Percentiles rank a stretch among this genome's conserved stretches.
Evolutionary conservation across 345 rosid genomes (phyloP).

Genomic region (Raphanus sativus): DNA sequence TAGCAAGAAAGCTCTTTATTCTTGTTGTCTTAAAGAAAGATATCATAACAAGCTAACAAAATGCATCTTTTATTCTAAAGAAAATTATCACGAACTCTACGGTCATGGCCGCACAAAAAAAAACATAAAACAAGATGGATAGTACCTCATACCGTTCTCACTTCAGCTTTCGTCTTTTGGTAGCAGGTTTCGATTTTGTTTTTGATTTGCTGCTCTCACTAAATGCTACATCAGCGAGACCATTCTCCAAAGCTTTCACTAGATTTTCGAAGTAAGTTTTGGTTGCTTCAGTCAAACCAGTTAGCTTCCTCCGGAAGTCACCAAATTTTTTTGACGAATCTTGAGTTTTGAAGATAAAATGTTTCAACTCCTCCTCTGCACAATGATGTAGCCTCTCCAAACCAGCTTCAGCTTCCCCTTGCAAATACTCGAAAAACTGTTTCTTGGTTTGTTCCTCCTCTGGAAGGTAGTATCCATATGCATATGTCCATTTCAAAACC

Average conservation of each 20-base stretch:
- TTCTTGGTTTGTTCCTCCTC: not conserved
- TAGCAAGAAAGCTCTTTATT: slow-evolving; percentile 20
- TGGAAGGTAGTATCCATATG: not conserved
- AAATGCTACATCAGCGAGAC: not conserved
- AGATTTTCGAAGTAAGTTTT: not conserved
- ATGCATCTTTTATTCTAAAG: not conserved
- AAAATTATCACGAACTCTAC: no score
- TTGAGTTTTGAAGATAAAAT: not conserved
- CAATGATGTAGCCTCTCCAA: not conserved
- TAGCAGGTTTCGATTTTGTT: not conserved
- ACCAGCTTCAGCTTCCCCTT: not conserved
- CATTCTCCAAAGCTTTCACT: not conserved
- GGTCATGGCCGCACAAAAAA: no score
- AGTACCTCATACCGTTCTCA: not conserved
- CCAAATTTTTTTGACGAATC: not conserved
- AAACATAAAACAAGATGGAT: not conserved
- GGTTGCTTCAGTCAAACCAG: not conserved
- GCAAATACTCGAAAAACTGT: not conserved
- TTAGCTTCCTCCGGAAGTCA: not conserved
- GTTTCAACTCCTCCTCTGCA: not conserved
- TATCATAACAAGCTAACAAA: not conserved
- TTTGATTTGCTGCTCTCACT: not conserved
- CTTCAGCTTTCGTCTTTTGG: not conserved
- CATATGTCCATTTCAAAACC: not conserved
- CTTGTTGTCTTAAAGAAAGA: not conserved